These are phyloP conservation scores for Pichia paraexigua DNA, from an alignment of 805 yeast species.

Conservation along the genomic window DNA sequence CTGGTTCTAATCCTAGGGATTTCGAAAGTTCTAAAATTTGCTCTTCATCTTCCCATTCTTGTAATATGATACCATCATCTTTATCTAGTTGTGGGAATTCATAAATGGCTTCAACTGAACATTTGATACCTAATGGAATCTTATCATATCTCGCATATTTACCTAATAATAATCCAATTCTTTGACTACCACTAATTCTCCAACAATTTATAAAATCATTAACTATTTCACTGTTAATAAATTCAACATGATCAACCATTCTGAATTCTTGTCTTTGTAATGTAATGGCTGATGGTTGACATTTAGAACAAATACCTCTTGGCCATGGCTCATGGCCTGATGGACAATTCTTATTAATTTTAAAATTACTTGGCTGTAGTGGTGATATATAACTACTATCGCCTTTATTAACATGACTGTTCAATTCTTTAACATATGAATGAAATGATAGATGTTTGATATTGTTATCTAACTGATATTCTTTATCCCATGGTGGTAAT, in stretches of 20 bases:
- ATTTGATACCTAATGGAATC: slow-evolving; percentile 90
- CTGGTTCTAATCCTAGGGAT: slow-evolving; percentile 53
- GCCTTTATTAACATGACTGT: slow-evolving; percentile 57
- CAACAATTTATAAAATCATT: slow-evolving; percentile 84
- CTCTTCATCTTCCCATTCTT: slow-evolving; percentile 46
- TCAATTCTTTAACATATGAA: slow-evolving; percentile 66
- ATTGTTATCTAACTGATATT: slow-evolving; percentile 61
- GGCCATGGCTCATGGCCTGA: slow-evolving; percentile 94
- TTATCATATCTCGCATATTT: slow-evolving; percentile 66
- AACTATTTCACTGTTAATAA: slow-evolving; percentile 62
- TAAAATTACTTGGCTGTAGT: slow-evolving; percentile 59
- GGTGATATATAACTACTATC: slow-evolving; percentile 73
- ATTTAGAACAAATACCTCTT: slow-evolving; percentile 85
- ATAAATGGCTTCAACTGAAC: slow-evolving; percentile 86
- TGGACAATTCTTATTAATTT: slow-evolving; percentile 56
- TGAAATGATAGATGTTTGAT: slow-evolving; percentile 88
- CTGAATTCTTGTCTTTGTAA: slow-evolving; percentile 83
- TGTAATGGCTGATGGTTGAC: slow-evolving; percentile 95
- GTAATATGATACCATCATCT: slow-evolving; percentile 69
- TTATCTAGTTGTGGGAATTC: slow-evolving; percentile 89
- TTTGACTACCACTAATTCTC: slow-evolving; percentile 83
- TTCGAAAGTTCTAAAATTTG: slow-evolving; percentile 47
- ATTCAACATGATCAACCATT: slow-evolving; percentile 97
- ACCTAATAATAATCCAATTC: slow-evolving; percentile 83
- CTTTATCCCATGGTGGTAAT: slow-evolving; percentile 87